A percentile compares a stretch with the other conserved stretches of the same genome.
Evolutionary conservation across 208 protist species (phyloP).

Genomic region (Acanthamoeba castellanii): DNA sequence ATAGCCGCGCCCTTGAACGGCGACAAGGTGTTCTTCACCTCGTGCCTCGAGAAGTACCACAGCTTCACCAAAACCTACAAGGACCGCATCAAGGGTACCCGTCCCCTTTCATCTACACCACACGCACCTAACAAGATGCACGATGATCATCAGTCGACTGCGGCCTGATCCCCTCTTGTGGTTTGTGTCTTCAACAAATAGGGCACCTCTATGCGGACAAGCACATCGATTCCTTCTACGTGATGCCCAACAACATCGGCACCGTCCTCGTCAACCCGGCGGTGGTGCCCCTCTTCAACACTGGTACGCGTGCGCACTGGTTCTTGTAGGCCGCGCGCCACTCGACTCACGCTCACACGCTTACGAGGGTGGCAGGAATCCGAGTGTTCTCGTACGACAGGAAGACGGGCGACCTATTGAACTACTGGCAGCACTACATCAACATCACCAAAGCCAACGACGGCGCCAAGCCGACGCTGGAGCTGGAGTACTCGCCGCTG

Average conservation of each 20-base stretch:
- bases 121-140: no score
- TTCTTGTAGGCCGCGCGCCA: no score
- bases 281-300: constrained; percentile 17
- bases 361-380: background rate
- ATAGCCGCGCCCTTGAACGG: background rate
- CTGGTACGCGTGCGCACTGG: background rate
- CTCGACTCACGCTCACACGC: no score
- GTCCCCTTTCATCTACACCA: no score
- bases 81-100: constrained; percentile 15
- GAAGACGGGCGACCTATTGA: background rate
- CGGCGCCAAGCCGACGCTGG: background rate
- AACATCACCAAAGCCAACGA: constrained; percentile 6
- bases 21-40: background rate
- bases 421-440: constrained; percentile 16
- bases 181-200: no score
- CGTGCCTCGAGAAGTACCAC: constrained; percentile 11
- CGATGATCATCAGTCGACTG: no score
- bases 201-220: constrained; percentile 1
- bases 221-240: background rate
- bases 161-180: no score
- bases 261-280: background rate
- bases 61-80: background rate
- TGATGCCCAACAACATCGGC: background rate
- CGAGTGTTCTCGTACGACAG: constrained; percentile 18
- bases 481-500: constrained; percentile 10